phyloP scores from a whole-genome alignment of 2,329 filamentous ascomycete species.

The Phoma herbarum region DNA sequence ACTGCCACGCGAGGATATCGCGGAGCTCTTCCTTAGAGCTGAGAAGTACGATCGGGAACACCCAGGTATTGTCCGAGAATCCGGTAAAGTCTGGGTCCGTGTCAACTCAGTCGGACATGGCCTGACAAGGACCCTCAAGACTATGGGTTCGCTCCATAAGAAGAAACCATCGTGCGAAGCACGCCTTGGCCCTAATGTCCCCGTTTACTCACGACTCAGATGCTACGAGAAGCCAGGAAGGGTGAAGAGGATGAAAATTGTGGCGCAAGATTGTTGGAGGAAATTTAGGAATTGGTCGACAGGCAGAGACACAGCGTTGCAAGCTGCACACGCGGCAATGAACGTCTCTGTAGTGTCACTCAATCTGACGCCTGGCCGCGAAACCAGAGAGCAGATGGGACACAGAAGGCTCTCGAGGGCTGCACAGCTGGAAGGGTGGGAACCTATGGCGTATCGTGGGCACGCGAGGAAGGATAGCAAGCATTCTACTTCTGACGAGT shows the following conservation, averaged over 20 bases:
- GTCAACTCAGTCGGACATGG: slow-evolving; percentile 8
- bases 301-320: slow-evolving; percentile 7
- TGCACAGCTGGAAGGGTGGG: neutral
- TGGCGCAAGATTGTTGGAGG: slow-evolving; percentile 6
- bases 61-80: neutral
- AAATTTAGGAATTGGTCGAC: slow-evolving; percentile 12
- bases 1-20: slow-evolving; percentile 11
- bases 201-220: neutral
- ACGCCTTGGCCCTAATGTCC: neutral
- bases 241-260: slow-evolving; percentile 7
- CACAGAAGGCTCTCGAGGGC: neutral
- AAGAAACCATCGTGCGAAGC: slow-evolving; percentile 3
- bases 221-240: slow-evolving; percentile 12
- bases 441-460: neutral
- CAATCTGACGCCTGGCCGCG: neutral
- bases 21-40: slow-evolving; percentile 10
- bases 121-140: slow-evolving; percentile 7
- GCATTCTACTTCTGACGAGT: neutral
- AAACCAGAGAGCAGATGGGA: neutral
- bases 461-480: slow-evolving; percentile 6
- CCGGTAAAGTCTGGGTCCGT: slow-evolving; percentile 13
- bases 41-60: slow-evolving; percentile 8
- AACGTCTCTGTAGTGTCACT: slow-evolving; percentile 1
- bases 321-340: neutral
- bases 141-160: slow-evolving; percentile 1